Percentiles rank a stretch among this genome's conserved stretches.
phyloP scores from a whole-genome alignment of 106 monocot genomes.

The Allium fistulosum region DNA sequence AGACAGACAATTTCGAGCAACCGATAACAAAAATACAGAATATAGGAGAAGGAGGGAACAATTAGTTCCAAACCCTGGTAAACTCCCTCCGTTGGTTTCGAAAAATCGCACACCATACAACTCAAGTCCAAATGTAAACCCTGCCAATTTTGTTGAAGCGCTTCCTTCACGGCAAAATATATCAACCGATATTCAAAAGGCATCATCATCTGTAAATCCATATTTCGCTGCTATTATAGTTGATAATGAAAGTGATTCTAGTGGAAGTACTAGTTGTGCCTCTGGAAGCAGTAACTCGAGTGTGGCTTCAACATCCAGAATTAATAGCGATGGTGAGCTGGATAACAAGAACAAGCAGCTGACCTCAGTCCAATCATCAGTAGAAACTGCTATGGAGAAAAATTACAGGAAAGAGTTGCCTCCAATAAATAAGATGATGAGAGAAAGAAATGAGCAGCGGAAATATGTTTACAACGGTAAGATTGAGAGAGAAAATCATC shows the following conservation, averaged over 20 bases:
- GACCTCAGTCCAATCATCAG: conserved; percentile 24
- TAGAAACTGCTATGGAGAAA: conserved; percentile 16
- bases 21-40: conserved; percentile 39
- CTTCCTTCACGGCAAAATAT: conserved; percentile 40
- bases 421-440: conserved; percentile 4
- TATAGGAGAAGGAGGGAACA: conserved; percentile 67
- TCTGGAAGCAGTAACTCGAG: conserved; percentile 7
- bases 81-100: conserved; percentile 72
- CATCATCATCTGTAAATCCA: conserved; percentile 19
- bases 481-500: conserved; percentile 26
- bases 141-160: conserved; percentile 43
- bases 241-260: conserved; percentile 19
- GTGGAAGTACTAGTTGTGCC: conserved; percentile 17
- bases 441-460: conserved; percentile 11
- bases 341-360: conserved; percentile 9
- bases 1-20: conserved; percentile 14
- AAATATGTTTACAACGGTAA: conserved; percentile 19
- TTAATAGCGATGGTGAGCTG: conserved; percentile 4
- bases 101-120: conserved; percentile 81
- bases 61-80: conserved; percentile 50
- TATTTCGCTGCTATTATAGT: conserved; percentile 18
- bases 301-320: conserved; percentile 10
- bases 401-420: conserved; percentile 10
- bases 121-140: conserved; percentile 45
- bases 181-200: conserved; percentile 27